phyloP scores from a whole-genome alignment of 257 asterid species.

The Solanum ahanhuiri region DNA sequence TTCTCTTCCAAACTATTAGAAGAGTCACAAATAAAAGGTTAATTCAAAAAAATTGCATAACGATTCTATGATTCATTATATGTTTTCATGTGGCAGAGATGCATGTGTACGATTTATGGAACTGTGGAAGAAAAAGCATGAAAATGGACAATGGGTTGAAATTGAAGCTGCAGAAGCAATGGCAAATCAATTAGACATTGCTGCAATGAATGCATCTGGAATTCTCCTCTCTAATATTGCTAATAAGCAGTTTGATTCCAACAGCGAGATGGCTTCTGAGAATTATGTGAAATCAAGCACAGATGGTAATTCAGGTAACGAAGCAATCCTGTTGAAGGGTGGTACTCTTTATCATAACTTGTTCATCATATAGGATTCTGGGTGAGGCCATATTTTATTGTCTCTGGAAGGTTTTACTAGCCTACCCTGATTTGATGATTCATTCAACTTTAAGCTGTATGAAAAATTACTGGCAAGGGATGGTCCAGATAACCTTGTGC shows the following conservation, averaged over 20 bases:
- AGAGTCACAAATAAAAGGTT: neutral
- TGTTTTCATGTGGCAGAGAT: slow-evolving; percentile 43
- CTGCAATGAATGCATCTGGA: slow-evolving; percentile 53
- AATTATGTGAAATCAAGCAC: slow-evolving; percentile 32
- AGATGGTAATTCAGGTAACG: slow-evolving; percentile 35
- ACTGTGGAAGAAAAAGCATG: slow-evolving; percentile 90
- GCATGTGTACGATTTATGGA: slow-evolving; percentile 74
- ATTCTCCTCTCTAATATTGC: slow-evolving; percentile 37
- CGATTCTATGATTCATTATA: neutral
- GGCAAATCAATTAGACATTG: slow-evolving; percentile 38
- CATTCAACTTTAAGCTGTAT: neutral
- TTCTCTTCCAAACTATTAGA: neutral
- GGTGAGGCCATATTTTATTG: neutral
- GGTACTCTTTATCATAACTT: neutral
- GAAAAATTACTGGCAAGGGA: neutral
- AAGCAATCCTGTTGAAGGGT: neutral
- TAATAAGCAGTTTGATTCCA: slow-evolving; percentile 41
- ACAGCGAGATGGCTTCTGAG: slow-evolving; percentile 33
- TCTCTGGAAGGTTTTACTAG: neutral
- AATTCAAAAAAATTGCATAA: neutral
- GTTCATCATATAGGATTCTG: neutral
- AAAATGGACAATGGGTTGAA: slow-evolving; percentile 92
- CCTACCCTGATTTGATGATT: neutral
- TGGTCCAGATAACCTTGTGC: neutral
- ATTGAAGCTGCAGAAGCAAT: slow-evolving; percentile 61